Percentiles rank a stretch among this genome's conserved stretches.
Conservation (phyloP, 352 stramenopile genomes). For the Halophytophthora polymorphica region DNA sequence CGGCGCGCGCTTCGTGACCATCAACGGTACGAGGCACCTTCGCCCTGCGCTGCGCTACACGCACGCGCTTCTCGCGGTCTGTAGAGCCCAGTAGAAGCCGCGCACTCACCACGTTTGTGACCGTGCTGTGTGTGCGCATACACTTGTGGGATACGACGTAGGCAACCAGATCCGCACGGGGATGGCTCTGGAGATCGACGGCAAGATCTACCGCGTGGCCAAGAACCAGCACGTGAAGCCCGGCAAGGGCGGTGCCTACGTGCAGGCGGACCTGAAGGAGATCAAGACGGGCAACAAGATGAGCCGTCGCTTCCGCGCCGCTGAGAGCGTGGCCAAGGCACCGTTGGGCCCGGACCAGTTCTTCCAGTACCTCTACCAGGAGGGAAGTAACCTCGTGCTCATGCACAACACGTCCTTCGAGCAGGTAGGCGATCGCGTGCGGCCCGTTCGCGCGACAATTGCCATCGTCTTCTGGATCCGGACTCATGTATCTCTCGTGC, state of each 20-base stretch:
- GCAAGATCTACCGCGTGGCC: slow-evolving; percentile 79
- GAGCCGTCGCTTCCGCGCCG: slow-evolving; percentile 77
- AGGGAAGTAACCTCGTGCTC: slow-evolving; percentile 74
- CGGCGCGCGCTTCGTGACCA: slow-evolving; percentile 50
- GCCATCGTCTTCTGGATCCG: neutral
- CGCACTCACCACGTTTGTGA: slow-evolving; percentile 5
- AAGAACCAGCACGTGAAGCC: slow-evolving; percentile 87
- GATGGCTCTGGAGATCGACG: slow-evolving; percentile 82
- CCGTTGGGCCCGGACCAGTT: slow-evolving; percentile 64
- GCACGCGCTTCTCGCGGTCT: neutral
- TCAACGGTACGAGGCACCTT: slow-evolving; percentile 49
- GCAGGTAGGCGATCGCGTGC: slow-evolving; percentile 40
- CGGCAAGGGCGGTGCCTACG: slow-evolving; percentile 80
- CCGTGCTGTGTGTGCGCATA: too few relatives aligned
- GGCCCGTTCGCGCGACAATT: neutral
- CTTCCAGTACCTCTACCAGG: slow-evolving; percentile 84
- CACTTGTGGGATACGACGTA: neutral
- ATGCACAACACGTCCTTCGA: slow-evolving; percentile 83
- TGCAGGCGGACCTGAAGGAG: slow-evolving; percentile 81
- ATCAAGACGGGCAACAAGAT: slow-evolving; percentile 86
- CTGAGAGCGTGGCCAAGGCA: slow-evolving; percentile 78
- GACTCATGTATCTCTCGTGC: slow-evolving; percentile 1
- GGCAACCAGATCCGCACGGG: slow-evolving; percentile 80
- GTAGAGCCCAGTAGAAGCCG: neutral
- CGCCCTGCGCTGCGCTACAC: neutral